Percentiles rank a stretch among this genome's conserved stretches.
phyloP scores from a whole-genome alignment of 768 basidiomycete species.

The Pleurotus djamor region DNA sequence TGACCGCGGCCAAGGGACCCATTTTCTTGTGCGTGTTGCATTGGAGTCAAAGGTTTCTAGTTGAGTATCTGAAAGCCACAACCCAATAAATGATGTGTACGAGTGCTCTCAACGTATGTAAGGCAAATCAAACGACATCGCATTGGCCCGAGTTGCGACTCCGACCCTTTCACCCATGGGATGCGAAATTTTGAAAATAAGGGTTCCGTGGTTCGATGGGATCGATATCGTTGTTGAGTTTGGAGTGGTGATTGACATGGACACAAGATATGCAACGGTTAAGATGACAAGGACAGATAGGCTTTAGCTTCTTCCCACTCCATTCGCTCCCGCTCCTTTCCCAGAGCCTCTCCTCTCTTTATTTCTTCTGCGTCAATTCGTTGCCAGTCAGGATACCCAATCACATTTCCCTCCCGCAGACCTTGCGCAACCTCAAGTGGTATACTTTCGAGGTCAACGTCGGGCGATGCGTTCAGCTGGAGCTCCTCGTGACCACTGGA shows the following conservation, averaged over 20 bases:
- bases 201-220: no score
- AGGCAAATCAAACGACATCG: no score
- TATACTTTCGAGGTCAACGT: conserved; percentile 32
- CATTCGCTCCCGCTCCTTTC: conserved; percentile 81
- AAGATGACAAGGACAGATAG: conserved; percentile 17
- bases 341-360: conserved; percentile 46
- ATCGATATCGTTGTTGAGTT: no score
- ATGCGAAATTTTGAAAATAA: no score
- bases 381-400: conserved; percentile 75
- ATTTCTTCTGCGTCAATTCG: conserved; percentile 71
- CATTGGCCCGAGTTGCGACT: no score
- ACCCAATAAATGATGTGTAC: no score
- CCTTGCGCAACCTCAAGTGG: conserved; percentile 48
- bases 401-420: conserved; percentile 39
- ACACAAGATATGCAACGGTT: neutral
- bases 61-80: no score
- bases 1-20: no score
- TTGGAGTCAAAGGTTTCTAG: no score
- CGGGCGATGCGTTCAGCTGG: conserved; percentile 32
- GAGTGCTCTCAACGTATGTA: no score
- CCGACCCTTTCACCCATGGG: no score
- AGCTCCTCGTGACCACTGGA: conserved; percentile 13
- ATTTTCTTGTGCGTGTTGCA: no score
- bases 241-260: neutral
- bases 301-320: conserved; percentile 54